phyloP scores from a whole-genome alignment of 225 moss, liverwort and hornwort species.

The Pseudisothecium myosuroides region DNA sequence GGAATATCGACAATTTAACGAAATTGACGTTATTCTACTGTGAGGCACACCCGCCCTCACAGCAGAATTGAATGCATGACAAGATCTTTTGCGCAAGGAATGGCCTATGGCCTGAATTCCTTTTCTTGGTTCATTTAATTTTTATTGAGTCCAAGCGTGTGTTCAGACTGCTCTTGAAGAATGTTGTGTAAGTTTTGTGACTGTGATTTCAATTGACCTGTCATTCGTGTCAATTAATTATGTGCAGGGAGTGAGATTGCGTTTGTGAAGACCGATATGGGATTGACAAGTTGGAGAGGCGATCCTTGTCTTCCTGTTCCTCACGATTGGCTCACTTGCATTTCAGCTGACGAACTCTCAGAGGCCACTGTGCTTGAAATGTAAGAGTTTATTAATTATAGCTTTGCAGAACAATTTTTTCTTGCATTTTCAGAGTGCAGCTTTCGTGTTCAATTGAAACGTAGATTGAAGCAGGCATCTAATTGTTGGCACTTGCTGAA shows the following conservation, averaged over 20 bases:
- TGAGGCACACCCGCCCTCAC: not conserved
- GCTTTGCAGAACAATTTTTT: not conserved
- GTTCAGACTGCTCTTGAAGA: not conserved
- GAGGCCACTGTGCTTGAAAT: not conserved
- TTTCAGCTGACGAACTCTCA: not conserved
- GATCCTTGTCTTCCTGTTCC: constrained; percentile 15
- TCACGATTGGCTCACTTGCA: constrained; percentile 14
- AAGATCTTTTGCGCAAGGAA: not conserved
- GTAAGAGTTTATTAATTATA: not conserved
- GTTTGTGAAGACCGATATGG: constrained; percentile 4
- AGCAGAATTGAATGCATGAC: not conserved
- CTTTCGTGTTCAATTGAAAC: not conserved
- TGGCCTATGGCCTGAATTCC: not conserved
- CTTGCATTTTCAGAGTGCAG: not conserved
- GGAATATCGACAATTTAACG: not conserved
- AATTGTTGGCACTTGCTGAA: not conserved
- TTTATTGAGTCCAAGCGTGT: not conserved
- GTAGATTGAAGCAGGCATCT: not conserved
- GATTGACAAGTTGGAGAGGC: constrained; percentile 26
- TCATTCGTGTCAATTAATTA: not conserved
- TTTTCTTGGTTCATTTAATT: too few species aligned
- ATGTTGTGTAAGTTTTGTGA: not conserved
- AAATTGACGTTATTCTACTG: not conserved
- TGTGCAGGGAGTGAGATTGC: constrained; percentile 15
- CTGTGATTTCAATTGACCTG: not conserved